Base-by-base conservation (phyloP, 2,329 filamentous ascomycete species). In the Fusarium penzigii region DNA sequence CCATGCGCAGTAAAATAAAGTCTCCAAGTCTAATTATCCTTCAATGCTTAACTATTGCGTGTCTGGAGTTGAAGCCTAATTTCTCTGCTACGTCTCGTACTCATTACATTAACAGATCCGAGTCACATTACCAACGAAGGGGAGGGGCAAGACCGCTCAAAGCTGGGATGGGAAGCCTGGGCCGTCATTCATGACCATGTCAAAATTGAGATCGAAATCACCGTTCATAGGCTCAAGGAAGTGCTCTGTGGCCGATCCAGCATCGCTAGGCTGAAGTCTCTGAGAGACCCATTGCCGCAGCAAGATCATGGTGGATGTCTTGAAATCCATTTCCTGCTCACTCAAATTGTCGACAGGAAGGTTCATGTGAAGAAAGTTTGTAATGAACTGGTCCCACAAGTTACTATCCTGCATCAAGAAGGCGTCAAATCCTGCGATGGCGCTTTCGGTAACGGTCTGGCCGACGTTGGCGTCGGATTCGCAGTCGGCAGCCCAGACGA, bases 351-450 rank as follows among this genome's bases (percentile, higher is more conserved):
- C 20, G 20, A 25, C 20, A 25, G 32, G 32, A 36, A 36, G 52
- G 29, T 65, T 65, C 61, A 65, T 64, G 63, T 61, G 65, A 2
- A 43, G 44, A 34, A 65, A 65, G 40, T 43, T 58, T 13, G 44
- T 38, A 12, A 64, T 48, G 38, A 65, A 63, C 17, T 49, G 32
- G 38, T 52, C 43, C 63, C 57, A 64, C 14, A 65, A 53, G 3
- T 56, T 36, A 9, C 46, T 34, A 20, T 63, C 56, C 6, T 42
- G 34, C 32, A 52, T 51, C 17, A 11, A 39, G 36, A 65, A 43
- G 12, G 48, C 39, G 8, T 46, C 47, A 36, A 48, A 57, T 3
- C 52, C 52, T 10, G 44, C 41, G 6, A 42, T 44, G 9, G 63
- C 59, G 16, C 46, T 45, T 14, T 44, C 17, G 20, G 65, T 52